Base-by-base conservation (phyloP, 192 early-diverging fungal species). In the Entomortierella lignicola region DNA sequence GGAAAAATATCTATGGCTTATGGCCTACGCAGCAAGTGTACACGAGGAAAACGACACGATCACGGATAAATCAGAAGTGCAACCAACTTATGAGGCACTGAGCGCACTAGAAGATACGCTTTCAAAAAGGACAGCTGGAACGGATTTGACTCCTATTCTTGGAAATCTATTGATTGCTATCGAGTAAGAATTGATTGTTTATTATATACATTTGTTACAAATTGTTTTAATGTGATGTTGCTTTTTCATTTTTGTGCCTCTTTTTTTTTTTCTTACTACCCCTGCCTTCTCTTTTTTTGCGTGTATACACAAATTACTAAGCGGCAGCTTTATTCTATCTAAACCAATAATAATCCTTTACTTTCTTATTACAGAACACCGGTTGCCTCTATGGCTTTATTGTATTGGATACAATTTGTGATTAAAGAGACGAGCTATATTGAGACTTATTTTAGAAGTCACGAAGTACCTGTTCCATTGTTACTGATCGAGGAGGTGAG, bases 401-500 rank as follows among this genome's bases (percentile, higher is more conserved):
- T 90, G 21, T 72, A 87, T 42, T 94, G 93, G 93, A 81, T 91
- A 23, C 83, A 86, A 31, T 87, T 89, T 62, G 70, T 91, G 29
- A 75, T 91, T 12, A 85, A 70, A 18, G 87, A 91, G 54, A 91
- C 86, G 43, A 72, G 77, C 73, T 94, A 86, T 80, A 93, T 91
- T 65, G 87, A 88, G 55, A 92, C 85, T 1, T 92, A 94, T 66
- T 94, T 89, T 63, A 85, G 86, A 61, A 84, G 82, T 30, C 83
- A 85, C 11, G 90, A 91, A 61, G 84, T 85, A 1, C 89, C 91
- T 3, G 51, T 86, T 0, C 87, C 89, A 25, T 83, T 91, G 66
- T 64, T 91, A 17, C 43, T 94, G 27, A 82, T 94, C n/a, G 93
- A 94, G 56, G 93, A 94, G 72, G 84, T 82, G n/a, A 68, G 5